Evolutionary conservation across 2,329 filamentous ascomycete species (phyloP), one percentile per base, ranked within the genome.

Genomic region (Aspergillus japonicus): DNA sequence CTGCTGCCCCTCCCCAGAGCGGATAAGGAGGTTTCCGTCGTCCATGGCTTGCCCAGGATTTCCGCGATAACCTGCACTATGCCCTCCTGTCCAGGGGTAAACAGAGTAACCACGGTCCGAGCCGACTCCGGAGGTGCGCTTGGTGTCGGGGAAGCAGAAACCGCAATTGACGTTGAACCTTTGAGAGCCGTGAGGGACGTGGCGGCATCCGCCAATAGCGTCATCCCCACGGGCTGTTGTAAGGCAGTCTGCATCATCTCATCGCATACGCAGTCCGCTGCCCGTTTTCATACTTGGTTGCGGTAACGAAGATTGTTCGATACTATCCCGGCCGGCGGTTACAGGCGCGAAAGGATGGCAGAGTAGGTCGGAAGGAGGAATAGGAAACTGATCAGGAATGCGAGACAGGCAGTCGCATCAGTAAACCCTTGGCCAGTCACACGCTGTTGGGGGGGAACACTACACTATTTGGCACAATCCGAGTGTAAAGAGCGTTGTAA

Each of bases 51-150:
- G 14, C 91, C 91, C 47, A 95, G 77, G 7, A 94, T 88, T 68
- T 94, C 89, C 26, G 91, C 90, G 66, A 93, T 89, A 35, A 90
- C 79, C 23, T 85, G 85, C 29, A 93, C 86, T 63, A 95, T 90
- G 47, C 84, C 83, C 61, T 93, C 88, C 72, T 94, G 89, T 19
- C 85, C 88, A 23, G 81, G 80, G 11, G 88, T 87, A 73, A 89
- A 91, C 19, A 94, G 76, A 61, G 95, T 86, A 35, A 87, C 83
- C 29, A 86, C 84, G 52, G 74, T 72, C 44, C 66, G 62, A 10
- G 68, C 52, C 6, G 61, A 63, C 39, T 66, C 63, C 11, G 57
- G 56, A 8, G 66, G 64, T 6, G 61, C 33, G 12, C 47, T 33
- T 47, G 56, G 62, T 1, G 55, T 47, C 19, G 35, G 57, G 19